phyloP scores from a whole-genome alignment of 176 grass and related monocot species.

The Bonia amplexicaulis region DNA sequence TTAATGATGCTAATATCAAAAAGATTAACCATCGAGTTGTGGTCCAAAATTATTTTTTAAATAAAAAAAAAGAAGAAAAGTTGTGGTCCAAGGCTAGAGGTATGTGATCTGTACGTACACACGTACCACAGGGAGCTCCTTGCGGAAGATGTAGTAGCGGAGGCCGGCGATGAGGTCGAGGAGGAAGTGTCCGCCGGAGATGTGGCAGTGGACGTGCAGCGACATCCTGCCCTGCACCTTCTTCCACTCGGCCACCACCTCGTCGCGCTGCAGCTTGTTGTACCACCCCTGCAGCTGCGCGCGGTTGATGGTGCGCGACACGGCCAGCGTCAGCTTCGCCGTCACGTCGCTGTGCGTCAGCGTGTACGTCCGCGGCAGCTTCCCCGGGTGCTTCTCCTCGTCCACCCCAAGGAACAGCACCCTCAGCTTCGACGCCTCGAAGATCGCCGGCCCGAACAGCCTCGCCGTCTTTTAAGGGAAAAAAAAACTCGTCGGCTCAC shows the following conservation, averaged over 20 bases:
- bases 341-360: conserved; percentile 98
- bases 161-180: conserved; percentile 89
- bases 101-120: not conserved
- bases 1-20: not conserved
- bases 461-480: conserved; percentile 51
- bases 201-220: conserved; percentile 98
- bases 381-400: conserved; percentile 49
- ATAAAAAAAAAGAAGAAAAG: not conserved
- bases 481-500: not conserved
- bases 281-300: conserved; percentile 98
- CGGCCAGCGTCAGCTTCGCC: conserved; percentile 73
- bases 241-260: conserved; percentile 97
- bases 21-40: not conserved
- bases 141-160: conserved; percentile 89
- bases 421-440: conserved; percentile 97
- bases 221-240: conserved; percentile 82
- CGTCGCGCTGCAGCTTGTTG: conserved; percentile 86
- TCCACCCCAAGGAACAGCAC: conserved; percentile 77
- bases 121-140: conserved; percentile 88
- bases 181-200: conserved; percentile 94
- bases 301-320: conserved; percentile 74
- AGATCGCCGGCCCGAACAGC: conserved; percentile 85
- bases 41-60: not conserved
- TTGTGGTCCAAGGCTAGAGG: not conserved
- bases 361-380: conserved; percentile 78